Evolutionary conservation across 1,139 yeast genomes (phyloP), one percentile per base, ranked within the genome.

Genomic region (Nakaseomyces nivariensis): DNA sequence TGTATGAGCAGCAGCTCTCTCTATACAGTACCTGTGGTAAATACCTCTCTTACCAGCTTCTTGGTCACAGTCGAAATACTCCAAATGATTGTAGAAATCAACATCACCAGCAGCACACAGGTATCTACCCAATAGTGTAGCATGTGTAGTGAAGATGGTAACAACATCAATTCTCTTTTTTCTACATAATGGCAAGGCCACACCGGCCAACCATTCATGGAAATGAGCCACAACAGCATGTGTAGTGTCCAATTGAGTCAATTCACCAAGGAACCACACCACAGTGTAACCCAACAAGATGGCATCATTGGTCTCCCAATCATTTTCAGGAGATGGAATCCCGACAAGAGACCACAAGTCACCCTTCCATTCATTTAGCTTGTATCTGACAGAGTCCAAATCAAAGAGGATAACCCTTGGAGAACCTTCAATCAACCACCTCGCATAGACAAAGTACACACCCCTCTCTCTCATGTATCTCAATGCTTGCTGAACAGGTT

Each of bases 121-220:
- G 66, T 90, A 90, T 60, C 97, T 79, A 44, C 97, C 97, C 58
- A 90, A 76, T 58, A 90, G 73, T 13, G 97, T 90, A 3, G 97
- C 97, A 66, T 90, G 97, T 42, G 97, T 90, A 49, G 97, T 90
- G 74, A 90, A 90, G 56, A 90, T 85, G 46, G 97, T 89, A 54
- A 96, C 87, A 53, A 88, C 89, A 62, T 90, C 97, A 54, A 90
- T 83, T 62, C 89, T 77, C 63, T 97, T 80, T 67, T 86, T 86
- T 61, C 96, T 76, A 67, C 96, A 88, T 56, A 90, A 74, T 0
- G 97, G 97, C 54, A 90, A 72, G 0, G 96, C 96, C 47, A 90
- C 86, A 58, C 97, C 97, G 1, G 97, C 97, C 50, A 90, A 76
- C 97, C 97, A 90, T 69, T 90, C 97, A 70, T 90, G 97, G 69